These are phyloP conservation scores for Neopestalotiopsis rosae DNA, from an alignment of 2,329 filamentous ascomycete species.

Conservation along the genomic window DNA sequence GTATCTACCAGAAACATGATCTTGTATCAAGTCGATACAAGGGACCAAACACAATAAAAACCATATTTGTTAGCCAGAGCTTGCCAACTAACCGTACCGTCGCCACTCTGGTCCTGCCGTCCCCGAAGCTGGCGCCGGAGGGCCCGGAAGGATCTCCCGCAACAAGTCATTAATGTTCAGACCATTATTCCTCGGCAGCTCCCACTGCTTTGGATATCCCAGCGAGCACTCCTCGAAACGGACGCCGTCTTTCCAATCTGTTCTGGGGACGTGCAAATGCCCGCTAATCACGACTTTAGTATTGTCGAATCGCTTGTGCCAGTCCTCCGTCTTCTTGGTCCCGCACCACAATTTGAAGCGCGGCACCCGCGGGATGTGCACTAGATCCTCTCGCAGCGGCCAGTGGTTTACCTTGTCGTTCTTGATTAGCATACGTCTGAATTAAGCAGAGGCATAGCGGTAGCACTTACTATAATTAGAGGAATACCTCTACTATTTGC, in stretches of 20 bases:
- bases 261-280: slow-evolving; percentile 43
- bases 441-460: neutral
- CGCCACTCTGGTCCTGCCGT: slow-evolving; percentile 30
- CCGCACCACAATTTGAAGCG: slow-evolving; percentile 46
- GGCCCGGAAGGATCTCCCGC: slow-evolving; percentile 41
- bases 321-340: slow-evolving; percentile 40
- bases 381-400: slow-evolving; percentile 42
- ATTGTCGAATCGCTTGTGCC: slow-evolving; percentile 38
- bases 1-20: neutral
- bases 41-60: no score
- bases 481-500: slow-evolving; percentile 28
- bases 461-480: slow-evolving; percentile 32
- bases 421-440: neutral
- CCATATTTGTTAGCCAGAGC: no score
- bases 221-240: slow-evolving; percentile 44
- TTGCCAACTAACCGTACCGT: slow-evolving; percentile 28
- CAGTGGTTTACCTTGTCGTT: slow-evolving; percentile 38
- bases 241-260: slow-evolving; percentile 43
- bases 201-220: slow-evolving; percentile 44
- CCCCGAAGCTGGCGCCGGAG: slow-evolving; percentile 25
- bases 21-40: no score
- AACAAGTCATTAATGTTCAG: slow-evolving; percentile 39
- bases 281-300: slow-evolving; percentile 43
- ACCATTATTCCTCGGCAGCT: slow-evolving; percentile 33
- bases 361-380: slow-evolving; percentile 39